phyloP scores from a whole-genome alignment of 345 rosid species.

The Ailanthus altissimus region DNA sequence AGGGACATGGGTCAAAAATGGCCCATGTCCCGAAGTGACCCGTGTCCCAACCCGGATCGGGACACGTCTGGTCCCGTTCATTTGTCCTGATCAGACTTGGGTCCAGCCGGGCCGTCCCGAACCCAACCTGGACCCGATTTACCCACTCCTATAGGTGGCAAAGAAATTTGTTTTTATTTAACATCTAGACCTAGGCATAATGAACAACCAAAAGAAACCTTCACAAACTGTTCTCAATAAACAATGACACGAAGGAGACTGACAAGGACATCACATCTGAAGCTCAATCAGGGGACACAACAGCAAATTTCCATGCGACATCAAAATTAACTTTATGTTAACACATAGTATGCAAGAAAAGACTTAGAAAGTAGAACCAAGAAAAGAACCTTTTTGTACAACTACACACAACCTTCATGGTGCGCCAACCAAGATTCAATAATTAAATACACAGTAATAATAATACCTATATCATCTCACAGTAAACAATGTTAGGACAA shows the following conservation, averaged over 20 bases:
- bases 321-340: neutral
- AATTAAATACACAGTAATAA: neutral
- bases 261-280: neutral
- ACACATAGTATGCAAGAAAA: neutral
- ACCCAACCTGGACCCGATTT: too few relatives aligned
- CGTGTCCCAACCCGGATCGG: too few relatives aligned
- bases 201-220: neutral
- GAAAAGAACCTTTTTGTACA: neutral
- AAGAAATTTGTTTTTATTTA: neutral
- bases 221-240: slow-evolving; percentile 2
- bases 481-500: neutral
- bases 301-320: neutral
- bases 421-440: neutral
- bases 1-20: too few relatives aligned
- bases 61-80: too few relatives aligned
- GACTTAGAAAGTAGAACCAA: too few relatives aligned
- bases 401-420: neutral
- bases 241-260: neutral
- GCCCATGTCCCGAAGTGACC: too few relatives aligned
- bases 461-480: neutral
- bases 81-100: too few relatives aligned
- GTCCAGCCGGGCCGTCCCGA: too few relatives aligned
- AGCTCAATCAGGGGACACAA: neutral
- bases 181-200: neutral
- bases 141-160: too few relatives aligned